Evolutionary conservation across 805 yeast genomes (phyloP), one percentile per base, ranked within the genome.

Genomic region (Kodamaea sagamina): DNA sequence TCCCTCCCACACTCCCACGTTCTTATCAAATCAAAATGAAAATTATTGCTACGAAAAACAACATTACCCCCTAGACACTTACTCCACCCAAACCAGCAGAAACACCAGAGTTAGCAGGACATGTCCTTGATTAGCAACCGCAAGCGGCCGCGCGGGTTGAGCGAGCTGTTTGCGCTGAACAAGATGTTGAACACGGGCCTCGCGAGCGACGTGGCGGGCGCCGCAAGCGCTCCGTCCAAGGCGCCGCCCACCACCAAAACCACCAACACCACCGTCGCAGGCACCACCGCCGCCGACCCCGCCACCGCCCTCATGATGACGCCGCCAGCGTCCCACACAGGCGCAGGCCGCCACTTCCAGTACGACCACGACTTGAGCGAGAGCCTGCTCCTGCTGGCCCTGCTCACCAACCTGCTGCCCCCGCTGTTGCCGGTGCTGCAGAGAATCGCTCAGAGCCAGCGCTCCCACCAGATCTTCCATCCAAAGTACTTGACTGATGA

Each of bases 71-170:
- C 18, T 29, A 29, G 10, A 29, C 10, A 29, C 10, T 19, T n/a
- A 19, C 17, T n/a, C n/a, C 34, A 13, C 34, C 34, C 19, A 29
- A 13, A 15, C 34, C 34, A 28, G 11, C 15, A 10, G 10, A 15
- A 15, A 15, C 19, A 5, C 15, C 10, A 17, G 34, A 29, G 6
- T 15, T 19, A 15, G 34, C 17, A 4, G 11, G 19, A 38, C 9
- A 66, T 66, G 72, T 63, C 71, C 8, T 46, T 69, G 44, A 65
- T 69, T 17, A 57, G 70, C 22, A 71, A 71, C 47, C 55, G 76
- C 52, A 71, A 71, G 46, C 56, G 76, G 47, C 76, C 76, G 16
- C 61, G 76, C 50, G 74, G 74, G 18, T 68, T 71, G 46, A 66
- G 74, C 47, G 74, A 65, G 39, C 56, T 65, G n/a, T 65, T 67